Base-by-base conservation (phyloP, 352 stramenopile genomes). In the Globisporangium viniferum region DNA sequence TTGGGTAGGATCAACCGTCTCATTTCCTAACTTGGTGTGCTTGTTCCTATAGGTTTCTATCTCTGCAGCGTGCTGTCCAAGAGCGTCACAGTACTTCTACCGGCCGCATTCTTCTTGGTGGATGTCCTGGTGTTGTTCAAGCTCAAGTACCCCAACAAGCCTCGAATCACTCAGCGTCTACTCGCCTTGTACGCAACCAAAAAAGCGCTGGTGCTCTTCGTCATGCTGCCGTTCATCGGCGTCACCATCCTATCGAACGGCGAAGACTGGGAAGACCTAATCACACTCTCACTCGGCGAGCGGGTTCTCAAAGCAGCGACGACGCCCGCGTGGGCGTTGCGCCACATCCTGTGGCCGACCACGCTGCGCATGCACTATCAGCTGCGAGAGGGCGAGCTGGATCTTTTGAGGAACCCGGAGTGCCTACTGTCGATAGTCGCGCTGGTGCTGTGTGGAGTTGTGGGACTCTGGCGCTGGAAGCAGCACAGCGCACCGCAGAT, bases 311-410 rank as follows among this genome's bases (percentile, higher is more conserved):
- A 91, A 70, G 71, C 65, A 2, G 49, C 75, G 22, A 71, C 76
- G 36, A 73, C 68, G 35, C 77, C 82, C 3, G 66, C 57, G 35
- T 90, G 75, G 72, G 70, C 76, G 9, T 15, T 84, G 9, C 65
- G 62, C 4, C 72, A 76, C 20, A 54, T 86, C 1, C 1, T 91
- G 4, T 90, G 78, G 78, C 85, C 85, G 1, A 36, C 67, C 20
- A 62, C 71, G 12, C 67, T 93, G 22, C 78, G 82, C 8, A 72
- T 74, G 12, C 85, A 93, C 62, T 93, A 93, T 55, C 68, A 78
- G 59, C 55, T 91, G 31, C 67, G 66, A 4, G 72, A 83, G 4
- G 65, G 64, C 46, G 72, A 82, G 12, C 54, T 90, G 15, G 35
- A 65, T 33, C 66, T 75, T n/a, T 12, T 4, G 39, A 33, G 41